A percentile compares a stretch with the other conserved stretches of the same genome.
These are phyloP conservation scores for Aureobasidium vineae DNA, from an alignment of 2,329 filamentous ascomycete genomes.

Conservation along the genomic window DNA sequence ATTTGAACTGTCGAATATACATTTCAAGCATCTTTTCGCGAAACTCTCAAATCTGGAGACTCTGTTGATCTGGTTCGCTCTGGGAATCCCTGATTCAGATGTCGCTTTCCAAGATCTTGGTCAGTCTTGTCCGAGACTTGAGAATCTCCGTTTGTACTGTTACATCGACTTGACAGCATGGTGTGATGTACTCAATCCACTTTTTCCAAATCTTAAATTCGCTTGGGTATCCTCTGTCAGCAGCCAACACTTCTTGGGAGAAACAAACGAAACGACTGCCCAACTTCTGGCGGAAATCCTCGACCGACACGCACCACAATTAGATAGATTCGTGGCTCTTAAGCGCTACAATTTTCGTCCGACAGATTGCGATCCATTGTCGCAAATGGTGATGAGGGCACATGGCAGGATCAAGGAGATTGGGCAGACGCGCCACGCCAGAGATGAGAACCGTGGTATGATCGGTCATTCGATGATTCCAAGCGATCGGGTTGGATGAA, in stretches of 20 bases:
- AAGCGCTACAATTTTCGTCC: not conserved
- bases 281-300: not conserved
- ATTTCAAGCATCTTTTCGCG: not conserved
- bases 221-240: not conserved
- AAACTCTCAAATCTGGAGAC: not conserved
- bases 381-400: not conserved
- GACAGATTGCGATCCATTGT: not conserved
- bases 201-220: not conserved
- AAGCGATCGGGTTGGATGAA: too few relatives aligned
- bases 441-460: not conserved
- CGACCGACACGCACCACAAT: not conserved
- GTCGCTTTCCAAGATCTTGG: not conserved
- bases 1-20: not conserved
- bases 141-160: not conserved
- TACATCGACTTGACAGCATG: not conserved
- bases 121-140: not conserved
- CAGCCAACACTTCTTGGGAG: not conserved
- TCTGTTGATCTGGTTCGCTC: not conserved
- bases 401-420: slow-evolving; percentile 7
- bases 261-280: not conserved
- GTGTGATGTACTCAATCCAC: not conserved
- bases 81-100: not conserved
- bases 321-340: slow-evolving; percentile 8
- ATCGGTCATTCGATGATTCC: not conserved
- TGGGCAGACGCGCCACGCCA: not conserved